phyloP scores from a whole-genome alignment of 306 rosid genomes.

The Vicia sativa region DNA sequence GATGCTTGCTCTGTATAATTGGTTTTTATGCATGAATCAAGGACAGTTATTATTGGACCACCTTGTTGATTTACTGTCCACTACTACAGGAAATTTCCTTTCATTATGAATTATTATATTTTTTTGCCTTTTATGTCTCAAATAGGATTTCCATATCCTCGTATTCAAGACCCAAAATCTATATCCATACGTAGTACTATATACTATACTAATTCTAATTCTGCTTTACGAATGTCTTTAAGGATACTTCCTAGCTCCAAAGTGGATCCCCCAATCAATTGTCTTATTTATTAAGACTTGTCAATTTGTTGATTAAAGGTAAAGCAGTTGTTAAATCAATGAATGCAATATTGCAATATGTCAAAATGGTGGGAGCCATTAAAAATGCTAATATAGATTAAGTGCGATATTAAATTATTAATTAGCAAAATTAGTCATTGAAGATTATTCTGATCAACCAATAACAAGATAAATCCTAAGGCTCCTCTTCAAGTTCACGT shows the following conservation, averaged over 20 bases:
- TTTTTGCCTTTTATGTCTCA: conserved; percentile 36
- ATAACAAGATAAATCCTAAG: conserved; percentile 38
- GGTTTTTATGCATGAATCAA: conserved; percentile 37
- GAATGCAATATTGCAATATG: conserved; percentile 40
- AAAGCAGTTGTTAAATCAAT: conserved; percentile 21
- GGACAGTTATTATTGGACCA: conserved; percentile 47
- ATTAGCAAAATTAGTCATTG: conserved; percentile 28
- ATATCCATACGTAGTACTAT: conserved; percentile 15
- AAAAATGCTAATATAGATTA: conserved; percentile 37
- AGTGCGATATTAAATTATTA: conserved; percentile 26
- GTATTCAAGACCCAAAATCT: conserved; percentile 21
- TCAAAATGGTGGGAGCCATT: conserved; percentile 53
- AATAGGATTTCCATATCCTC: conserved; percentile 23
- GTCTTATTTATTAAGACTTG: conserved; percentile 28
- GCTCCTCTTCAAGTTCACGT: conserved; percentile 40
- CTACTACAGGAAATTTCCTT: conserved; percentile 3
- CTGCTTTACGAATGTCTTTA: conserved; percentile 37
- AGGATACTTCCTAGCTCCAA: conserved; percentile 35
- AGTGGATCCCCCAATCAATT: conserved; percentile 52
- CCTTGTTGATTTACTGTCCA: conserved; percentile 36
- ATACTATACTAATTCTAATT: conserved; percentile 21
- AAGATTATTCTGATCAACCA: conserved; percentile 34
- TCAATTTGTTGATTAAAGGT: conserved; percentile 19
- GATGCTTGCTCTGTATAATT: conserved; percentile 44
- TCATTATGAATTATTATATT: conserved; percentile 11